Percentiles rank a stretch among this genome's conserved stretches.
Evolutionary conservation across 2,329 filamentous ascomycete genomes (phyloP).

Genomic region (Cercospora berteroae): DNA sequence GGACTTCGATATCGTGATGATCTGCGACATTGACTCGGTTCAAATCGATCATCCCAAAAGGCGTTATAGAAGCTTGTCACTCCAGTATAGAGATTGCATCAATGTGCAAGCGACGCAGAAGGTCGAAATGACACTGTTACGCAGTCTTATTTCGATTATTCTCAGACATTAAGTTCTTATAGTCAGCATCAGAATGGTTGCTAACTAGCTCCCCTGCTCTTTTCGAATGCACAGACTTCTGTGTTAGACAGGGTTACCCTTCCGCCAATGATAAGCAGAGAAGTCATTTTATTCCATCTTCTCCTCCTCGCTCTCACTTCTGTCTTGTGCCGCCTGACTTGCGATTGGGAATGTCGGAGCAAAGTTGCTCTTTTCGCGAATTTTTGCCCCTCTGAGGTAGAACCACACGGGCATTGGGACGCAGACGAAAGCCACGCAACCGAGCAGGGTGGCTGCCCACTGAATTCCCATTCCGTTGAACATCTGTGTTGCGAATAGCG

Average conservation of each 20-base stretch:
- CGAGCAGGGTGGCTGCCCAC: conserved; percentile 48
- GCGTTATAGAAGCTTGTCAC: neutral
- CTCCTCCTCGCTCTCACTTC: conserved; percentile 19
- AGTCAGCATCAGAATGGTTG: neutral
- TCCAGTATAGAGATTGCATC: neutral
- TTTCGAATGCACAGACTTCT: neutral
- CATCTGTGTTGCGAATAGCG: conserved; percentile 51
- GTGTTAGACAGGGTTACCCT: neutral
- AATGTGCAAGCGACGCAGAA: neutral
- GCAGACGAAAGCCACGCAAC: conserved; percentile 44
- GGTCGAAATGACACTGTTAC: neutral
- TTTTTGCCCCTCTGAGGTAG: conserved; percentile 44
- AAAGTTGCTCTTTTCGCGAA: conserved; percentile 44
- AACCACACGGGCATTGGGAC: conserved; percentile 48
- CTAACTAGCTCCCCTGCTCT: neutral
- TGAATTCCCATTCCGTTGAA: conserved; percentile 53
- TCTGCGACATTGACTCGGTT: neutral
- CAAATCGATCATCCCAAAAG: neutral
- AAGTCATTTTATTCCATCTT: neutral
- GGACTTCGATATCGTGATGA: neutral
- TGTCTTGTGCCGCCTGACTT: conserved; percentile 16
- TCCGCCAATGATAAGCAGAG: neutral
- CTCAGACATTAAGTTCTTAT: neutral
- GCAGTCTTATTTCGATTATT: neutral
- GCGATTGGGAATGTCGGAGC: conserved; percentile 33